A percentile compares a stretch with the other conserved stretches of the same genome.
phyloP scores from a whole-genome alignment of 1,139 yeast genomes.

The Saccharomyces hybrid region DNA sequence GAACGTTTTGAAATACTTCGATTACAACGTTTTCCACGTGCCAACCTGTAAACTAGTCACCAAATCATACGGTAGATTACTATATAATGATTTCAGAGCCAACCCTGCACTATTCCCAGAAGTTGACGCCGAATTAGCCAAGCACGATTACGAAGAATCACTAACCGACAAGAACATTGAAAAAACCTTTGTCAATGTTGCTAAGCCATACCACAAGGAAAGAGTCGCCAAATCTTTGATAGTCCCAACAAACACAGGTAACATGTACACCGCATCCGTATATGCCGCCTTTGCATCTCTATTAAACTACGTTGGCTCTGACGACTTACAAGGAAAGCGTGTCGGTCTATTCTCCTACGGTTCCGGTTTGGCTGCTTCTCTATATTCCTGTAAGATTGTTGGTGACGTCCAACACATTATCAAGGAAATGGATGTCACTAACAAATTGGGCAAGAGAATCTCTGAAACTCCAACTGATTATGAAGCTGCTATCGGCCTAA shows the following conservation, averaged over 20 bases:
- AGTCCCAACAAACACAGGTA: conserved; percentile 96
- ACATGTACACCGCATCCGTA: conserved; percentile 94
- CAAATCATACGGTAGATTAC: conserved; percentile 87
- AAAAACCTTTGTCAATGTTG: conserved; percentile 71
- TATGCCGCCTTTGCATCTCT: conserved; percentile 84
- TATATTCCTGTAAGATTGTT: conserved; percentile 69
- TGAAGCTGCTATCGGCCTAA: conserved; percentile 70
- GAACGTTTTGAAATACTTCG: conserved; percentile 66
- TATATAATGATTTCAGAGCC: conserved; percentile 78
- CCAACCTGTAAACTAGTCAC: conserved; percentile 95
- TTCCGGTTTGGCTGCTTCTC: conserved; percentile 91
- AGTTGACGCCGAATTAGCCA: conserved; percentile 47
- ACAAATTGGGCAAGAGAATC: conserved; percentile 56
- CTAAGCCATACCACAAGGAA: conserved; percentile 62
- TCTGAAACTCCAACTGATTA: conserved; percentile 70
- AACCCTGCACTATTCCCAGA: conserved; percentile 59
- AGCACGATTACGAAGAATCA: conserved; percentile 67
- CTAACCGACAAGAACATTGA: conserved; percentile 75
- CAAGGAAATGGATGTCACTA: conserved; percentile 57
- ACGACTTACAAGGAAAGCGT: conserved; percentile 71
- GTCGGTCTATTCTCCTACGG: conserved; percentile 95
- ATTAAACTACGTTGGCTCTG: conserved; percentile 67
- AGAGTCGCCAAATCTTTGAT: conserved; percentile 75
- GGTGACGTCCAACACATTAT: conserved; percentile 75
- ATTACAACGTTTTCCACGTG: conserved; percentile 94